Conservation (phyloP, 441 rosid species). For the Erysimum cheiri region DNA sequence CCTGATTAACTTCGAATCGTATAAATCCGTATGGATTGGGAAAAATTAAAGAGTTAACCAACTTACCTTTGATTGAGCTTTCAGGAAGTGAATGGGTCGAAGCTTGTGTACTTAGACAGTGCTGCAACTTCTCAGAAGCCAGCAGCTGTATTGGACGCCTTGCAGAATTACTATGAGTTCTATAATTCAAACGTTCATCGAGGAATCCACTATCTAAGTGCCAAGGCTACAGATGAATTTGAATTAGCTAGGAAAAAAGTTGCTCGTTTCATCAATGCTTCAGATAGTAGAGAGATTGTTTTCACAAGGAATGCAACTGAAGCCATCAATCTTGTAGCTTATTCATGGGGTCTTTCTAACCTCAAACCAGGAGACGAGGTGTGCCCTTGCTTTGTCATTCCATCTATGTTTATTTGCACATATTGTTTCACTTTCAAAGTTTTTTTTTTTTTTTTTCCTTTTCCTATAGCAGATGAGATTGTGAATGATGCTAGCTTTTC, state of each 20-base stretch:
- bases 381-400: conserved; percentile 14
- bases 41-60: not conserved
- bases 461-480: not conserved
- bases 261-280: conserved; percentile 80
- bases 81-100: conserved; percentile 81
- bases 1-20: not conserved
- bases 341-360: conserved; percentile 83
- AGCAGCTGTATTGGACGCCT: conserved; percentile 61
- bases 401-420: not conserved
- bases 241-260: conserved; percentile 94
- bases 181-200: conserved; percentile 90
- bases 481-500: conserved; percentile 46
- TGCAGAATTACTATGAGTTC: conserved; percentile 72
- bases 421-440: conserved; percentile 1
- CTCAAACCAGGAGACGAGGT: conserved; percentile 87
- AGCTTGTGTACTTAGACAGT: conserved; percentile 87
- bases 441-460: conserved; percentile 7
- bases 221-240: conserved; percentile 89
- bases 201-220: conserved; percentile 87
- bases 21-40: not conserved
- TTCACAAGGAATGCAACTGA: conserved; percentile 96
- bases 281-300: conserved; percentile 71
- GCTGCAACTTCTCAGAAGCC: conserved; percentile 99
- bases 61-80: conserved; percentile 7
- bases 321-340: conserved; percentile 90